phyloP scores from a whole-genome alignment of 2,329 filamentous ascomycete genomes.

The Monilinia fructicola region DNA sequence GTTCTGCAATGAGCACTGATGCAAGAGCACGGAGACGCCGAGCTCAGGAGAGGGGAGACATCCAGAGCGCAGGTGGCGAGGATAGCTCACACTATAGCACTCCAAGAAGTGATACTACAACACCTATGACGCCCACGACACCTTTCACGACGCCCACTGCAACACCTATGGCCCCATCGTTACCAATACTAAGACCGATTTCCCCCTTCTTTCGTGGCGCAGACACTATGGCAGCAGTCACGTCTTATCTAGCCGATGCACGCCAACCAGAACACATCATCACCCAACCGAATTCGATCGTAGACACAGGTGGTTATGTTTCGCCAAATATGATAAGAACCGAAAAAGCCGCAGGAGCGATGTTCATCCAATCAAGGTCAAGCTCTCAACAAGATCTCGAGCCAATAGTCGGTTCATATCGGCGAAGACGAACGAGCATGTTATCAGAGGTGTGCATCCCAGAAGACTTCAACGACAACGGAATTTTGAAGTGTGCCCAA shows the following conservation, averaged over 20 bases:
- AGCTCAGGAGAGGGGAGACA: conserved; percentile 37
- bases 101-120: conserved; percentile 28
- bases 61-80: conserved; percentile 35
- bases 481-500: conserved; percentile 1
- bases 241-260: background rate
- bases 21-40: conserved; percentile 31
- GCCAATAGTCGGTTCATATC: conserved; percentile 5
- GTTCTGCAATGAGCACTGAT: conserved; percentile 28
- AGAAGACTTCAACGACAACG: conserved; percentile 8
- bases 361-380: conserved; percentile 19
- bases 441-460: conserved; percentile 25
- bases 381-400: conserved; percentile 6
- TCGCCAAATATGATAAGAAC: conserved; percentile 19
- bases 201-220: conserved; percentile 7
- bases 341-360: conserved; percentile 6
- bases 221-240: conserved; percentile 1
- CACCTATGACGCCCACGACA: conserved; percentile 17
- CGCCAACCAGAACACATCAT: conserved; percentile 27
- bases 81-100: conserved; percentile 33
- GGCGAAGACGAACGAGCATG: conserved; percentile 5
- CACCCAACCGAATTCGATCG: background rate
- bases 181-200: conserved; percentile 1
- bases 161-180: background rate
- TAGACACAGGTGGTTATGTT: conserved; percentile 14
- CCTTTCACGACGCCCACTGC: background rate